Conservation (phyloP, 768 basidiomycete species). For the Fomitopsis serialis region DNA sequence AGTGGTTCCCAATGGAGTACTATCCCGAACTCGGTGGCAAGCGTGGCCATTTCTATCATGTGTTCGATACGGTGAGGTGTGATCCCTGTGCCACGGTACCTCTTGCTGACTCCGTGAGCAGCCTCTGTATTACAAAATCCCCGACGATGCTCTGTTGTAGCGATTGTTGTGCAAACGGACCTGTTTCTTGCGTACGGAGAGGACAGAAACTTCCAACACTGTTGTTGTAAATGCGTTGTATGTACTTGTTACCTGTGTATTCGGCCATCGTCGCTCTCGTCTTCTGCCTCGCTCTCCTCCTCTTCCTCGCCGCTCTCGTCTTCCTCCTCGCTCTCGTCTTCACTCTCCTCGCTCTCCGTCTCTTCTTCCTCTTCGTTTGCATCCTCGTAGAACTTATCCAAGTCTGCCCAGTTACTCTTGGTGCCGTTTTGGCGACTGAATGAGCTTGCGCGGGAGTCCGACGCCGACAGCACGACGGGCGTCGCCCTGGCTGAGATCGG, state of each 20-base stretch:
- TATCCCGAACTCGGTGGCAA: slow-evolving; percentile 56
- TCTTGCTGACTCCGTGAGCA: slow-evolving; percentile 2
- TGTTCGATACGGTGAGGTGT: slow-evolving; percentile 59
- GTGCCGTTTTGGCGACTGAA: slow-evolving; percentile 29
- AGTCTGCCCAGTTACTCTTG: slow-evolving; percentile 46
- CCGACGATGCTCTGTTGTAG: slow-evolving; percentile 28
- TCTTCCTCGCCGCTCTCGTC: slow-evolving; percentile 13
- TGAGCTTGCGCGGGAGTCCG: slow-evolving; percentile 40
- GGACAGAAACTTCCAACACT: not conserved
- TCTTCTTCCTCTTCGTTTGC: slow-evolving; percentile 29
- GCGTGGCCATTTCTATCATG: slow-evolving; percentile 73
- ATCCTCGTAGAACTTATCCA: slow-evolving; percentile 73
- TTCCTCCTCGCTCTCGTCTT: slow-evolving; percentile 23
- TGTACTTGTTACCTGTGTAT: slow-evolving; percentile 1
- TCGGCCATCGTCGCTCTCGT: slow-evolving; percentile 20
- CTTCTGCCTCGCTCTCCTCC: slow-evolving; percentile 23
- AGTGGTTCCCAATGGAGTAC: slow-evolving; percentile 80
- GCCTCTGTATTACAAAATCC: slow-evolving; percentile 39
- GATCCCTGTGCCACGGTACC: not conserved
- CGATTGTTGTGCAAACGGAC: not conserved
- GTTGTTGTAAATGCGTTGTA: slow-evolving; percentile 12
- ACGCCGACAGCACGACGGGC: slow-evolving; percentile 57
- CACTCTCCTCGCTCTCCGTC: slow-evolving; percentile 28
- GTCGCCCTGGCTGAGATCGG: slow-evolving; percentile 26
- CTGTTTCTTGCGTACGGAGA: slow-evolving; percentile 3